phyloP scores from a whole-genome alignment of 768 basidiomycete species.

The Hebeloma cylindrosporum region DNA sequence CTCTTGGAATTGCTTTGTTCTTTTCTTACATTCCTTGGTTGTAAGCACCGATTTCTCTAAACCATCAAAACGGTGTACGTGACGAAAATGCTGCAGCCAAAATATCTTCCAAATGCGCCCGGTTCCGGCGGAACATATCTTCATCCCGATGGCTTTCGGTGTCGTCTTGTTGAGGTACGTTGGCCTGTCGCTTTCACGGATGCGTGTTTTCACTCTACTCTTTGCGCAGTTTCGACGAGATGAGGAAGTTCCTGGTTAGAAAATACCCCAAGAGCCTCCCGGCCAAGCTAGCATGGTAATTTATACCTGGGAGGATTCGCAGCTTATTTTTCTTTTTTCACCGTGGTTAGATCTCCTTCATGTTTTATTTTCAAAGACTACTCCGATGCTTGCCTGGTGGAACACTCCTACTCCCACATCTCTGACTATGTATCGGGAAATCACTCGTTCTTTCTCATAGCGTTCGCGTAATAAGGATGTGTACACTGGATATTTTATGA shows the following conservation, averaged over 20 bases:
- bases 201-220: neutral
- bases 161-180: constrained; percentile 20
- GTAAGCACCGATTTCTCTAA: constrained; percentile 15
- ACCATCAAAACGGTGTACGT: neutral
- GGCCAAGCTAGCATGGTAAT: constrained; percentile 26
- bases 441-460: too few species aligned
- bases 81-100: constrained; percentile 31
- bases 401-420: too few species aligned
- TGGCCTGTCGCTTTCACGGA: neutral
- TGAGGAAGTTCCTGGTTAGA: constrained; percentile 24
- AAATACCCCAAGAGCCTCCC: constrained; percentile 22
- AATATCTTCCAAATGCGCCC: constrained; percentile 48
- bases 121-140: constrained; percentile 45
- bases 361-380: too few species aligned
- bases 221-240: constrained; percentile 26
- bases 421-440: too few species aligned
- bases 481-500: too few species aligned
- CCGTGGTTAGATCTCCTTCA: too few species aligned
- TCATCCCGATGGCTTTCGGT: constrained; percentile 51
- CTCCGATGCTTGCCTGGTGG: too few species aligned
- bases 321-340: too few species aligned
- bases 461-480: too few species aligned
- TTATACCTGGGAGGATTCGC: too few species aligned
- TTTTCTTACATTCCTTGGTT: constrained; percentile 44
- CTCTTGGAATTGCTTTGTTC: constrained; percentile 45